Evolutionary conservation across 768 basidiomycete genomes (phyloP), one percentile per base, ranked within the genome.

Genomic region (Paxillus involutus): DNA sequence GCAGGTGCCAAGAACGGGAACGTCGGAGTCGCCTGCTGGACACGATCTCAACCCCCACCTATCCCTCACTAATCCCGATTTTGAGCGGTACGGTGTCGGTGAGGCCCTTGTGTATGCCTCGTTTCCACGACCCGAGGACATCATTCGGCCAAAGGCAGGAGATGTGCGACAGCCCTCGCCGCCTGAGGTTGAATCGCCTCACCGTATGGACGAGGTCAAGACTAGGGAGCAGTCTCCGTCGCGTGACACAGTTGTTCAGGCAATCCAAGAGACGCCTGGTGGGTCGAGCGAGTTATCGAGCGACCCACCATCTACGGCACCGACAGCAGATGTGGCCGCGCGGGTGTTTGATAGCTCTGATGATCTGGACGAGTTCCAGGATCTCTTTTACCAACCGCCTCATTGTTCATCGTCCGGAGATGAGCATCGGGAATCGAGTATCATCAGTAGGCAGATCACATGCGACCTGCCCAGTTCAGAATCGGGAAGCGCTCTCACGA

Each of bases 291-390:
- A 39, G 6, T n/a, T 51, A 48, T 46, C 56, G 29, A 50, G 40
- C 39, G 53, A 41, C 19, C 44, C 54, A 17, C 53, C 58, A 10
- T 63, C 60, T 53, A 74, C 65, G 62, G 40, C 77, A 11, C 82
- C 82, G 21, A 65, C 66, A 2, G 56, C 69, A 14, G 67, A 61
- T 40, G 60, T 69, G 65, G 65, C 63, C 30, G 52, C 67, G 24
- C 79, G 78, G n/a, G 78, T 78, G 3, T 70, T 89, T 35, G 80
- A 82, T 10, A 78, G 75, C 52, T 77, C 80, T 0, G 84, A 86
- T 52, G 87, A 90, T 58, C 74, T 90, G 7, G 86, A 88, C n/a
- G 76, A 80, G 11, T 91, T 87, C 73, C 81, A 80, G 36, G 86
- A 90, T 61, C 73, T 91, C 8, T 91, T 91, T 69, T 90, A 86